Conservation (phyloP, 306 rosid species). For the Trifolium dubium region DNA sequence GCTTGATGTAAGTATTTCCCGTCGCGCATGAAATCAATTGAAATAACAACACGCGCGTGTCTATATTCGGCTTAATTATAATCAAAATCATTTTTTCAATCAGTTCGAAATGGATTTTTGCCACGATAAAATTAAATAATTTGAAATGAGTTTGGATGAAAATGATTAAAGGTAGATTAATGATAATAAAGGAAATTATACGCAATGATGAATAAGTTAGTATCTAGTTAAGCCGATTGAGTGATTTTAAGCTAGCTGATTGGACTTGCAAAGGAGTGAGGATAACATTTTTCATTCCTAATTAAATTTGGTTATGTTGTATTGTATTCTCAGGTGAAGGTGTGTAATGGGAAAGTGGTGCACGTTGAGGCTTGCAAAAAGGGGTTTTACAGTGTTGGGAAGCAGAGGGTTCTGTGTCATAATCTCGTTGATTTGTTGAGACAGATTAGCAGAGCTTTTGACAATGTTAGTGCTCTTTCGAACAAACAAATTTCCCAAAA, state of each 20-base stretch:
- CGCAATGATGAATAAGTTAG: too few relatives aligned
- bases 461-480: slow-evolving; percentile 61
- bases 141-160: neutral
- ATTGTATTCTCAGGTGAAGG: slow-evolving; percentile 66
- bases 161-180: too few relatives aligned
- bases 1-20: slow-evolving; percentile 61
- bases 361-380: slow-evolving; percentile 90
- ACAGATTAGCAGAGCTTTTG: slow-evolving; percentile 93
- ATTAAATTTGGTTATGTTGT: neutral
- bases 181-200: too few relatives aligned
- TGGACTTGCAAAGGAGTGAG: too few relatives aligned
- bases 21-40: neutral
- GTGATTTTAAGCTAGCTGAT: too few relatives aligned
- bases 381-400: slow-evolving; percentile 84
- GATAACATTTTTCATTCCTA: neutral
- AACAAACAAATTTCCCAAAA: too few relatives aligned
- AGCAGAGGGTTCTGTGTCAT: slow-evolving; percentile 80
- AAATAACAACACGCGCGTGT: neutral
- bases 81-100: neutral
- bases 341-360: slow-evolving; percentile 86
- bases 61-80: neutral
- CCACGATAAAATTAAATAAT: neutral
- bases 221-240: too few relatives aligned
- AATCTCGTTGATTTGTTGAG: slow-evolving; percentile 89
- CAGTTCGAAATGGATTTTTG: neutral